Conservation (phyloP, 108 stramenopile genomes). For the Asterionellopsis glacialis region DNA sequence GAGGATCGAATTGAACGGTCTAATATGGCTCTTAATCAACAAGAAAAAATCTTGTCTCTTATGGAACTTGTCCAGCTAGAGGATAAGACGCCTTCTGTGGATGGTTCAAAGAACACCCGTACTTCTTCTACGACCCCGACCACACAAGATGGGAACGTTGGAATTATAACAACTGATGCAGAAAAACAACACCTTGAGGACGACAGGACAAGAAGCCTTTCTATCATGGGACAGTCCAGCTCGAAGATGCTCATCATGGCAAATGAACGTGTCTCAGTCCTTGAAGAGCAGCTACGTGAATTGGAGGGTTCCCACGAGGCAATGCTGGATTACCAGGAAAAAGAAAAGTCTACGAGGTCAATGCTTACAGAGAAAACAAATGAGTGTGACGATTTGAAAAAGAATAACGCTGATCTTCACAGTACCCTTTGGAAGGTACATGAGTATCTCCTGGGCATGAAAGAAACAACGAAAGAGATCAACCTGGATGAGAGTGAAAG, state of each 20-base stretch:
- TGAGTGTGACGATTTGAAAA: conserved; percentile 29
- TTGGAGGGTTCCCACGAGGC: conserved; percentile 21
- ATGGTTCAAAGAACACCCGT: neutral
- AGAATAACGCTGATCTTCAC: conserved; percentile 19
- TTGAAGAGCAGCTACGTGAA: conserved; percentile 47
- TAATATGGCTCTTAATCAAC: conserved; percentile 40
- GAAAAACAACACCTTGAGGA: neutral
- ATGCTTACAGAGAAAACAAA: conserved; percentile 17
- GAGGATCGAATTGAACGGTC: conserved; percentile 43
- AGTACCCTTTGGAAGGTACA: conserved; percentile 27
- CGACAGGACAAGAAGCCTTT: neutral
- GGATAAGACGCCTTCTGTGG: conserved; percentile 1
- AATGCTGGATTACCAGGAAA: conserved; percentile 24
- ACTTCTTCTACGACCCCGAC: neutral
- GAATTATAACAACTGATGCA: no score
- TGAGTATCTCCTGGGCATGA: conserved; percentile 13
- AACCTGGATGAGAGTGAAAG: neutral
- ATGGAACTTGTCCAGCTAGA: conserved; percentile 53
- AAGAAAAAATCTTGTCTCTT: conserved; percentile 56
- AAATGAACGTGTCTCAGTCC: conserved; percentile 46
- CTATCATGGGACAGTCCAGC: neutral
- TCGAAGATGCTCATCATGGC: conserved; percentile 37
- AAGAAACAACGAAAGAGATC: conserved; percentile 1
- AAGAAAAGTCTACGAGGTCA: conserved; percentile 17
- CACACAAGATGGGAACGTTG: neutral